Evolutionary conservation across 345 rosid species (phyloP).

Genomic region (Syzygium aqueum): DNA sequence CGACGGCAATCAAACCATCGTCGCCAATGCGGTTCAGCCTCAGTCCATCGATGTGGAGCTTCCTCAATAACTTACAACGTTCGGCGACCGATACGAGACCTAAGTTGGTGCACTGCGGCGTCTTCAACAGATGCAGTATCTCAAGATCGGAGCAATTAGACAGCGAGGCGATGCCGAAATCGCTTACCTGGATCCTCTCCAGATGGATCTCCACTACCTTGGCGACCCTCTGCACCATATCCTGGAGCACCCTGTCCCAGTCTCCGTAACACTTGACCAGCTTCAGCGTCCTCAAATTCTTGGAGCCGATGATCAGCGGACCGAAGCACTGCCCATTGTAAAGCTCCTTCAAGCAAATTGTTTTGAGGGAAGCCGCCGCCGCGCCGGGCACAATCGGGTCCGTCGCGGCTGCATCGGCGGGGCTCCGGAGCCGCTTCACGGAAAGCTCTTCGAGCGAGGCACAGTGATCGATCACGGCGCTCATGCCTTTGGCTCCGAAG

Average conservation of each 20-base stretch:
- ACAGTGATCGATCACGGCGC: conserved; percentile 72
- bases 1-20: conserved; percentile 46
- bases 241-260: conserved; percentile 62
- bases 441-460: conserved; percentile 61
- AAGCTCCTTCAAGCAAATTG: conserved; percentile 64
- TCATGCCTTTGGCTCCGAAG: conserved; percentile 82
- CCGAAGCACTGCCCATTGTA: conserved; percentile 68
- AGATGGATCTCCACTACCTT: conserved; percentile 54
- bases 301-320: conserved; percentile 55
- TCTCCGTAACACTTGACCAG: conserved; percentile 77
- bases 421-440: conserved; percentile 71
- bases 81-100: conserved; percentile 43
- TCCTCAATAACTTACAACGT: conserved; percentile 49
- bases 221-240: conserved; percentile 27
- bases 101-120: conserved; percentile 56
- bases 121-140: conserved; percentile 63
- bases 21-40: conserved; percentile 61
- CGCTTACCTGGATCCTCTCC: conserved; percentile 65
- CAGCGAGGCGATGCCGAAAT: conserved; percentile 39
- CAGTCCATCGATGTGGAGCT: conserved; percentile 81
- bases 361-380: conserved; percentile 51
- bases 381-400: conserved; percentile 59
- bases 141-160: conserved; percentile 56
- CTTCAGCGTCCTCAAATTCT: conserved; percentile 52
- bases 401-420: conserved; percentile 33